Percentiles rank a stretch among this genome's conserved stretches.
Conservation (phyloP, 495 filamentous ascomycete genomes). For the Trichoderma asperelloides region DNA sequence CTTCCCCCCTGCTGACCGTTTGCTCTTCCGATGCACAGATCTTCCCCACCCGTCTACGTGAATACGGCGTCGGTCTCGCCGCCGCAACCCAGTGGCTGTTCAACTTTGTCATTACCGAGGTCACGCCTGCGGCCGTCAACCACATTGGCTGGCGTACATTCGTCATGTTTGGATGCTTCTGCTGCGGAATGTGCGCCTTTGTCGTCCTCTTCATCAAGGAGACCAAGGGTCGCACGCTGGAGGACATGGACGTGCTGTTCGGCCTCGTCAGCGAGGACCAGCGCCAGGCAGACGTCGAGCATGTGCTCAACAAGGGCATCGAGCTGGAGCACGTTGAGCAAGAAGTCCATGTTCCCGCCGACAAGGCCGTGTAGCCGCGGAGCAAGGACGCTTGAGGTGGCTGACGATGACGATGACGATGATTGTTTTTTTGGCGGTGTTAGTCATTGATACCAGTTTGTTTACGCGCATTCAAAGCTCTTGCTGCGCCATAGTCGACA, state of each 20-base stretch:
- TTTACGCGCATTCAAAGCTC: too few species aligned
- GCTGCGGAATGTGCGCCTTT: constrained; percentile 56
- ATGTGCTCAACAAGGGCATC: constrained; percentile 1
- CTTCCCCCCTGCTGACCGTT: constrained; percentile 51
- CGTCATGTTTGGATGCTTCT: constrained; percentile 52
- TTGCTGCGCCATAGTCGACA: too few species aligned
- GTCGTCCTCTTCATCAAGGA: constrained; percentile 67
- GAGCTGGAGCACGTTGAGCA: constrained; percentile 1
- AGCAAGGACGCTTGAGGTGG: too few species aligned
- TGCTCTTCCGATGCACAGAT: constrained; percentile 61
- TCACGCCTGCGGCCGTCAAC: constrained; percentile 42
- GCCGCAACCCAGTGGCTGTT: constrained; percentile 64
- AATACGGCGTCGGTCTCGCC: constrained; percentile 59
- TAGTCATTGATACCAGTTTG: too few species aligned
- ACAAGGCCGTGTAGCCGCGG: background rate
- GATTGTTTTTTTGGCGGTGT: background rate
- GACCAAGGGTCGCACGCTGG: constrained; percentile 52
- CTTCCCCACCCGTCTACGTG: constrained; percentile 60
- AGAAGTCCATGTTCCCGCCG: background rate
- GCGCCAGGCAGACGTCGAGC: background rate
- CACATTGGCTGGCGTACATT: constrained; percentile 53
- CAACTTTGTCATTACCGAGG: constrained; percentile 59
- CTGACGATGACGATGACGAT: background rate
- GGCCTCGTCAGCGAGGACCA: constrained; percentile 13
- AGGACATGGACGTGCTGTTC: constrained; percentile 31